A percentile compares a stretch with the other conserved stretches of the same genome.
Evolutionary conservation across 2,329 filamentous ascomycete genomes (phyloP).

Genomic region (Aspergillus tubingensis): DNA sequence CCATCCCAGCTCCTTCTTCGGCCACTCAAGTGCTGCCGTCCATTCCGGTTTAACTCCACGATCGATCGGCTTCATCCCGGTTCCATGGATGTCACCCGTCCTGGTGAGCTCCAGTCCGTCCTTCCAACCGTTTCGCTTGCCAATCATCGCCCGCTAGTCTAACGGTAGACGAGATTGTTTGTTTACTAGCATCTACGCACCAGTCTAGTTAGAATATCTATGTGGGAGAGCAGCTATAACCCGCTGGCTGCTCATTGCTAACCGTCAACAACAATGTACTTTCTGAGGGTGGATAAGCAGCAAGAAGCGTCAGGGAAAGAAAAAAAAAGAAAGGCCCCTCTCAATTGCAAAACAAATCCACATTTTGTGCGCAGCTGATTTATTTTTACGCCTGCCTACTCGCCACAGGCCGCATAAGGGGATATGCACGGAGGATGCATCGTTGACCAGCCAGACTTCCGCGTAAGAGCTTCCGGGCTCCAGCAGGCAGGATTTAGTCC

Average conservation of each 20-base stretch:
- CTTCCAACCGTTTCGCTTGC: not conserved
- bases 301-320: not conserved
- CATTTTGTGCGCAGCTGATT: not conserved
- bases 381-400: not conserved
- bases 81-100: constrained; percentile 12
- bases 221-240: not conserved
- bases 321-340: not conserved
- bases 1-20: not conserved
- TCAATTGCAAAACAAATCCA: not conserved
- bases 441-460: constrained; percentile 14
- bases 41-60: constrained; percentile 5
- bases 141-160: not conserved
- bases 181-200: not conserved
- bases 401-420: constrained; percentile 4
- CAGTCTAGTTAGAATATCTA: not conserved
- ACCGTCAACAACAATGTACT: not conserved
- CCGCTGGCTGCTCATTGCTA: too few species aligned
- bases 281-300: not conserved
- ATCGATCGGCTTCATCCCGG: constrained; percentile 12
- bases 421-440: constrained; percentile 3
- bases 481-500: constrained; percentile 17
- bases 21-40: constrained; percentile 3
- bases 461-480: constrained; percentile 19
- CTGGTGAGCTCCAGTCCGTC: not conserved
- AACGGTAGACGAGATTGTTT: not conserved